Percentiles rank a stretch among this genome's conserved stretches.
These are phyloP conservation scores for Komagataella populi DNA, from an alignment of 805 yeast genomes.

Conservation along the genomic window DNA sequence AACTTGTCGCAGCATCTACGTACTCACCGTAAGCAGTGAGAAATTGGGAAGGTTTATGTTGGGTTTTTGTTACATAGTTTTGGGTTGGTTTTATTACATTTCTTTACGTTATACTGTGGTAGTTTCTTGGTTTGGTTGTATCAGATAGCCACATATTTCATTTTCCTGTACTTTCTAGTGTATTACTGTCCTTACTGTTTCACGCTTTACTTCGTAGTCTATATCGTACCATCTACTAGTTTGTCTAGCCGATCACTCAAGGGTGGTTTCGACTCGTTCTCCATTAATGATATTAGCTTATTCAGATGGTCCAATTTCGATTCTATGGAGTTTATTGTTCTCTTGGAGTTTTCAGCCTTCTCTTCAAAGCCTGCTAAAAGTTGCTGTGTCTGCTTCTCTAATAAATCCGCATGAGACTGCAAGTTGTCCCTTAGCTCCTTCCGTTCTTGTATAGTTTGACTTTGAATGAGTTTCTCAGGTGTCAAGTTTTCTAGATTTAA, in stretches of 20 bases:
- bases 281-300: neutral
- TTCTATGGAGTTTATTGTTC: neutral
- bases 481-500: conserved; percentile 7
- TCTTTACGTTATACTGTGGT: neutral
- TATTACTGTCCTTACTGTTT: neutral
- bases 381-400: neutral
- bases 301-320: neutral
- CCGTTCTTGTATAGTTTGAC: neutral
- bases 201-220: neutral
- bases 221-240: neutral
- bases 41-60: neutral
- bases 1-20: conserved; percentile 53
- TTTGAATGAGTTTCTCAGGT: conserved; percentile 11
- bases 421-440: neutral
- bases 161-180: neutral
- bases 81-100: neutral
- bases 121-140: neutral
- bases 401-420: neutral
- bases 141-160: neutral
- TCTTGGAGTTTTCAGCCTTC: neutral
- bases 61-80: neutral
- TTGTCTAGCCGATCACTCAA: neutral
- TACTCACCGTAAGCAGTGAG: conserved; percentile 22
- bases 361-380: neutral
- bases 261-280: neutral